phyloP scores from a whole-genome alignment of 225 moss, liverwort and hornwort species.

The Rhytidiadelphus loreus region DNA sequence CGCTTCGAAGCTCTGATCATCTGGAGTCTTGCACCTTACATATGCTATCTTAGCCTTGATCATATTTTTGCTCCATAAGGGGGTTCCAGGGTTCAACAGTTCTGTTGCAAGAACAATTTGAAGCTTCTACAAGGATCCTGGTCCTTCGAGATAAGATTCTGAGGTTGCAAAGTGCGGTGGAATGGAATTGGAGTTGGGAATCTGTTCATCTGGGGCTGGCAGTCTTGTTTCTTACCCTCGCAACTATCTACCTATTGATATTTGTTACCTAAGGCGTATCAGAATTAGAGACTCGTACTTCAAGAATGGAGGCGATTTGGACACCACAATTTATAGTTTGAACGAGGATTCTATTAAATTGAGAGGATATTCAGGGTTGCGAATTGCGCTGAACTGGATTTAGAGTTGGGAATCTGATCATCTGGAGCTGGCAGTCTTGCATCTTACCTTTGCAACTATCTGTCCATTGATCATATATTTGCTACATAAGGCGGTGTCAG shows the following conservation, averaged over 20 bases:
- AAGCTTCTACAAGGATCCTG: not conserved
- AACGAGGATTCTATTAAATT: not conserved
- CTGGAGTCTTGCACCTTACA: not conserved
- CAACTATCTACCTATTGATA: not conserved
- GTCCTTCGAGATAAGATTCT: not conserved
- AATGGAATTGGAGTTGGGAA: not conserved
- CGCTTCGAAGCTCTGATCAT: conserved; percentile 13
- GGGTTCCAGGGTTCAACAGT: not conserved
- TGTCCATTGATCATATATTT: not conserved
- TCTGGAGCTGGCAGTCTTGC: not conserved
- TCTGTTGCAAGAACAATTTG: not conserved
- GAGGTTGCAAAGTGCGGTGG: not conserved
- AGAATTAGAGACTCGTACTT: not conserved
- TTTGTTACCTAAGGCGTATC: not conserved
- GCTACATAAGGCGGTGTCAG: not conserved
- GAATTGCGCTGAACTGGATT: not conserved
- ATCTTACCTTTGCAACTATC: not conserved
- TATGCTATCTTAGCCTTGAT: not conserved
- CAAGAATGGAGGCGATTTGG: not conserved
- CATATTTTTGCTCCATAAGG: not conserved
- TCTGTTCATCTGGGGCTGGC: not conserved
- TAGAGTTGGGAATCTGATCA: not conserved
- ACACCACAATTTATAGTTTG: not conserved
- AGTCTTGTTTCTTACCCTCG: not conserved
- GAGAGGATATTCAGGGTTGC: not conserved